Base-by-base conservation (phyloP, 73 alveolate species). In the Halteria grandinella region DNA sequence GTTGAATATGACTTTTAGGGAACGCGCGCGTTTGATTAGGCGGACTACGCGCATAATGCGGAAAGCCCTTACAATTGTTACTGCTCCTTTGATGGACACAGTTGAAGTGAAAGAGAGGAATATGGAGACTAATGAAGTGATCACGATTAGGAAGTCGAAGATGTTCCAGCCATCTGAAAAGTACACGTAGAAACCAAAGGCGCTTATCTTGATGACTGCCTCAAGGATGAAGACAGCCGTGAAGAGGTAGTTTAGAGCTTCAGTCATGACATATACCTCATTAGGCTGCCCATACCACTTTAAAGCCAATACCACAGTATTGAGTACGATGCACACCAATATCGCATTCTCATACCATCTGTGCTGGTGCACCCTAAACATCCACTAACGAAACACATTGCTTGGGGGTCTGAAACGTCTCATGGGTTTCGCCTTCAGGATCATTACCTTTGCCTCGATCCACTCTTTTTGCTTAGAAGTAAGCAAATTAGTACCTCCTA, bases 161-260 rank as follows among this genome's bases (percentile, higher is more conserved):
- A 12, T 33, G 57, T 77, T 86, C 90, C 89, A 86, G 36, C 51
- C 62, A 24, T 85, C 79, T 17, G 31, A 40, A 29, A 85, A 77
- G 27, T 85, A 85, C 2, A 1, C 45, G n/a, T 44, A 37, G 23
- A 37, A 69, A 15, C 86, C 89, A 2, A 75, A 27, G 11, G 91
- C 95, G n/a, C 62, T 45, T 55, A 87, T 69, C 55, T 87, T 87
- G 27, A 87, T 60, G 44, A 87, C 48, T 21, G 89, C 87, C 51
- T 87, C 95, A 15, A 87, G 21, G 20, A 71, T 43, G 59, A 81
- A 87, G 24, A 87, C 63, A 32, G 40, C 41, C 48, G 89, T 37
- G 59, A 57, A 55, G 5, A 53, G 20, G 32, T 33, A 29, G 52
- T 77, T 78, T 17, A 64, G 10, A 17, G 1, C 8, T 6, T 85